These are phyloP conservation scores for Penicillium cosmopolitanum DNA, from an alignment of 495 filamentous ascomycete genomes.

Conservation along the genomic window DNA sequence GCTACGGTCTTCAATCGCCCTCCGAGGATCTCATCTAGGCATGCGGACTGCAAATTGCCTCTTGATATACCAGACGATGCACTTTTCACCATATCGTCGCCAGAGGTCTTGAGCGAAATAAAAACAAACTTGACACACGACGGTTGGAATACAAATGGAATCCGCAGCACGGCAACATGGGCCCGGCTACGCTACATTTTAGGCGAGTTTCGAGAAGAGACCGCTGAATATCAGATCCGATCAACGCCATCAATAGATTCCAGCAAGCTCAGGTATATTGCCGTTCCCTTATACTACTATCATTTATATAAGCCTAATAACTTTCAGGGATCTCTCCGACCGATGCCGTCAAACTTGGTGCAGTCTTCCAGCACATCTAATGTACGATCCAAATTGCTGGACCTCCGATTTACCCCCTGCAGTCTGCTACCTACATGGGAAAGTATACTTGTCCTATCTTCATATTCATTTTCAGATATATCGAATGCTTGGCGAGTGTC, in stretches of 20 bases:
- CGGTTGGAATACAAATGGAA: slow-evolving; percentile 23
- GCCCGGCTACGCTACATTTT: slow-evolving; percentile 25
- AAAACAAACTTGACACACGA: slow-evolving; percentile 12
- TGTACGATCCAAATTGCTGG: slow-evolving; percentile 24
- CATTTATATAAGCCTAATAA: background rate
- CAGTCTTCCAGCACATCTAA: slow-evolving; percentile 16
- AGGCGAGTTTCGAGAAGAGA: slow-evolving; percentile 23
- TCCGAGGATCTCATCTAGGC: slow-evolving; percentile 22
- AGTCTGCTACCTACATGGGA: slow-evolving; percentile 22
- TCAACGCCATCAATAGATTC: slow-evolving; percentile 12
- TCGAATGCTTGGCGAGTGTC: slow-evolving; percentile 14
- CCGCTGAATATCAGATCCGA: slow-evolving; percentile 26
- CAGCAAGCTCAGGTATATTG: slow-evolving; percentile 19
- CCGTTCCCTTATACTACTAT: background rate
- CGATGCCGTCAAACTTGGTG: slow-evolving; percentile 22
- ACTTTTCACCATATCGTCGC: slow-evolving; percentile 9
- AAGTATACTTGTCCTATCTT: slow-evolving; percentile 25
- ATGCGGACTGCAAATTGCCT: slow-evolving; percentile 23
- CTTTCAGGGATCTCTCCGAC: slow-evolving; percentile 16
- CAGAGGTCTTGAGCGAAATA: slow-evolving; percentile 10
- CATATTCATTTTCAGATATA: slow-evolving; percentile 28
- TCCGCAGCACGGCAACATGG: slow-evolving; percentile 19
- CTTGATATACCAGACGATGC: slow-evolving; percentile 24
- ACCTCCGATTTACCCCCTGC: slow-evolving; percentile 12
- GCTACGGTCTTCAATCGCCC: slow-evolving; percentile 23